Base-by-base conservation (phyloP, 805 yeast genomes). In the Candida namnaoensis region DNA sequence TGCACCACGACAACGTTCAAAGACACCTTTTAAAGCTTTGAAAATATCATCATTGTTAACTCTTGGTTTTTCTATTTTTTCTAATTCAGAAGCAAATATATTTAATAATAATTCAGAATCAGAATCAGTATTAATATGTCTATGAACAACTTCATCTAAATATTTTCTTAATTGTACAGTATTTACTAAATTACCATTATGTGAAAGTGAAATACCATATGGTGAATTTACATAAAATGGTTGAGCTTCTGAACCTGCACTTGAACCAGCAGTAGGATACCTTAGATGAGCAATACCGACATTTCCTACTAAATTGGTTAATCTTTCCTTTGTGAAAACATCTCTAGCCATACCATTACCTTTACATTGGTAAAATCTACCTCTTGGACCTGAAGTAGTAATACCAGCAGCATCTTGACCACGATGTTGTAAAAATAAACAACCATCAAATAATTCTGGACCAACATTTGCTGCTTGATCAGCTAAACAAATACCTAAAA, bases 351-450 rank as follows among this genome's bases (percentile, higher is more conserved):
- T 87, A 50, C 99, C 99, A 62, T 88, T 91, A 54, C 99, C 99
- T 68, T 93, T 93, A 64, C 99, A 93, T 67, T 91, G 98, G 67
- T 87, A 90, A 44, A 93, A 75, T 45, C 99, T 75, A 49, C 98
- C 99, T 47, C 91, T 80, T 37, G 83, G 71, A 41, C 96, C 98
- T 61, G 96, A 88, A 7, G 99, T 93, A 24, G 88, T 93, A 42
- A 93, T 91, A 48, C 99, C 99, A n/a, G 97, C 96, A 10, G 99
- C 99, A 62, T 93, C 99, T 68, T 93, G 99, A 37, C 99, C 99
- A 58, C 99, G 77, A 60, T 93, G 99, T 61, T 93, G 99, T 47
- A 93, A 69, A 61, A 83, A 91, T 67, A 88, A 78, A 47, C 91
- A 82, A 7, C 96, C 96, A 60, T 93, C 99, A 43, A 88, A 80